Percentiles rank a stretch among this genome's conserved stretches.
phyloP scores from a whole-genome alignment of 2,329 filamentous ascomycete genomes.

The Fusarium transvaalense region DNA sequence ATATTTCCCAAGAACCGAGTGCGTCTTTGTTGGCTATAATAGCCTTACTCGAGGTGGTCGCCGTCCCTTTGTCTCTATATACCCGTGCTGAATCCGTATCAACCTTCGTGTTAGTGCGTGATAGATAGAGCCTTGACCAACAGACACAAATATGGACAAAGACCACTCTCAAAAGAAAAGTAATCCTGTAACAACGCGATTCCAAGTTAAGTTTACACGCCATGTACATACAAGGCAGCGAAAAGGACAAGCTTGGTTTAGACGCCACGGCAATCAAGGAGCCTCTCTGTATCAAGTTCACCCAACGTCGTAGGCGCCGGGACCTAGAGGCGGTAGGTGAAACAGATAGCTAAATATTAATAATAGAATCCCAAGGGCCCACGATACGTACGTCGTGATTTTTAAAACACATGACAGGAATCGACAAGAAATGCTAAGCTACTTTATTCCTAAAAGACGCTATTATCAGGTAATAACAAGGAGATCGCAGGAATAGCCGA shows the following conservation, averaged over 20 bases:
- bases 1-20: not conserved
- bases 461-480: not conserved
- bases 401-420: constrained; percentile 12
- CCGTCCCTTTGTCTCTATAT: not conserved
- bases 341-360: constrained; percentile 32
- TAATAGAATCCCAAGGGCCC: constrained; percentile 29
- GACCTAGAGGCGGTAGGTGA: constrained; percentile 31
- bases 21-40: not conserved
- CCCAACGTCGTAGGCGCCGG: constrained; percentile 21
- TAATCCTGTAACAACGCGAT: constrained; percentile 8
- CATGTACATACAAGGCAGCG: not conserved
- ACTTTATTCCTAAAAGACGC: constrained; percentile 5
- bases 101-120: constrained; percentile 5
- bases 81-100: constrained; percentile 27
- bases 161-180: constrained; percentile 13
- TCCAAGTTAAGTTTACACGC: constrained; percentile 10
- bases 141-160: constrained; percentile 8
- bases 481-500: constrained; percentile 36
- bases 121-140: constrained; percentile 10
- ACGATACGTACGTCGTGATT: constrained; percentile 15
- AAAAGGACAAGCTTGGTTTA: constrained; percentile 1
- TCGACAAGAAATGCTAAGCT: constrained; percentile 18
- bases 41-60: not conserved
- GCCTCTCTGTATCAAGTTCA: constrained; percentile 4
- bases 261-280: constrained; percentile 3